Percentiles rank a stretch among this genome's conserved stretches.
Conservation (phyloP, 1,284 basidiomycete genomes). For the Ustilago xerochloae region DNA sequence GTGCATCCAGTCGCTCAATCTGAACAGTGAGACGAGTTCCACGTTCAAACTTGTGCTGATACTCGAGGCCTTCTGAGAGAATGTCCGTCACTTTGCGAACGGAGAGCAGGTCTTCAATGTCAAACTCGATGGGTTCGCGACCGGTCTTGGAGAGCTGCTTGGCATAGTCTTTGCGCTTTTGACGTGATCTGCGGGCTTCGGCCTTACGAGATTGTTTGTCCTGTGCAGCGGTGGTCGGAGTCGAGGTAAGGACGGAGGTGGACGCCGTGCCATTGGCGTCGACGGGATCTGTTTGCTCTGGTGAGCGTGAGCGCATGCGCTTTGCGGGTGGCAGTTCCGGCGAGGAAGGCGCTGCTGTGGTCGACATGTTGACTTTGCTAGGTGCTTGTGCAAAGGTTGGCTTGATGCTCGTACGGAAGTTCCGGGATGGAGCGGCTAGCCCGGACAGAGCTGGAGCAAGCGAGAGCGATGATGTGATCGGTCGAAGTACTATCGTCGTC, state of each 20-base stretch:
- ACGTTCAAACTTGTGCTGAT: constrained; percentile 47
- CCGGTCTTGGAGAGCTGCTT: constrained; percentile 61
- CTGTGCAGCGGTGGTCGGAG: constrained; percentile 12
- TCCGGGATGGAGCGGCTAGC: background rate
- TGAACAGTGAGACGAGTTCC: constrained; percentile 49
- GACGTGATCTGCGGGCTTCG: constrained; percentile 44
- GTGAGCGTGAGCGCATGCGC: constrained; percentile 35
- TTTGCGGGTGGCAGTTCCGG: constrained; percentile 39
- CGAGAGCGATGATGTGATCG: background rate
- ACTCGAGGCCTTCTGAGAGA: constrained; percentile 51
- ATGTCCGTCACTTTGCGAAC: constrained; percentile 51
- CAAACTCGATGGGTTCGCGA: constrained; percentile 63
- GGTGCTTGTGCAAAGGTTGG: background rate
- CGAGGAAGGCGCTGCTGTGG: constrained; percentile 13
- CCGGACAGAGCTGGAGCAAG: background rate
- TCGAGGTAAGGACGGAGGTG: constrained; percentile 18
- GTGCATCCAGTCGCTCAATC: constrained; percentile 62
- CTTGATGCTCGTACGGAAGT: background rate
- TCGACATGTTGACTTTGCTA: constrained; percentile 8
- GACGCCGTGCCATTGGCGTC: background rate
- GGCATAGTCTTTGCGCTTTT: constrained; percentile 59
- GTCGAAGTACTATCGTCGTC: background rate
- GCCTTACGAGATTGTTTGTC: constrained; percentile 46
- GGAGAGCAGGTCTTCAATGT: constrained; percentile 61
- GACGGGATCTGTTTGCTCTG: background rate